Evolutionary conservation across 306 rosid genomes (phyloP).

Genomic region (Psophocarpus tetragonolobus): DNA sequence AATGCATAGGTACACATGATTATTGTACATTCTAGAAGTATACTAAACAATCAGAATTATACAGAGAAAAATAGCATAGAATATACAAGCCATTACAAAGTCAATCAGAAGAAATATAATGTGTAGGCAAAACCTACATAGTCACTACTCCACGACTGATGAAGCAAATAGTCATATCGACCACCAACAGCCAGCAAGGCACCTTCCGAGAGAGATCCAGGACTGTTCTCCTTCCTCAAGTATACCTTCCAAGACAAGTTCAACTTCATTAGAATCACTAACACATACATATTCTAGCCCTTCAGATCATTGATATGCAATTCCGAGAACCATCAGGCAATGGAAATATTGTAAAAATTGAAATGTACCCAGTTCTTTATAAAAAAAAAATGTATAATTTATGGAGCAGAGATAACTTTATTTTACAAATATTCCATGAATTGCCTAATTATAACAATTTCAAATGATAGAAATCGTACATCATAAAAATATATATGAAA

Average conservation of each 20-base stretch:
- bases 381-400: background rate
- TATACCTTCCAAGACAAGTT: constrained; percentile 61
- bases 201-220: constrained; percentile 78
- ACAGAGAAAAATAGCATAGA: constrained; percentile 21
- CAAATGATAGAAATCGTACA: constrained; percentile 11
- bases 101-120: constrained; percentile 23
- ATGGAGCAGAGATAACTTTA: background rate
- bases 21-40: constrained; percentile 25
- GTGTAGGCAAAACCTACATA: constrained; percentile 52
- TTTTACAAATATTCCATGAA: constrained; percentile 13
- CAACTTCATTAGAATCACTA: constrained; percentile 36
- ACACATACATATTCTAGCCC: constrained; percentile 11
- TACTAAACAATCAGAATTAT: constrained; percentile 12
- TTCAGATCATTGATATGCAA: constrained; percentile 23
- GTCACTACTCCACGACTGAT: constrained; percentile 67
- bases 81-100: constrained; percentile 14
- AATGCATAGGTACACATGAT: constrained; percentile 14
- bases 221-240: constrained; percentile 72
- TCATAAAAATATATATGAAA: constrained; percentile 5
- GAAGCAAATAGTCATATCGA: constrained; percentile 82
- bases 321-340: constrained; percentile 2
- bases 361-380: background rate
- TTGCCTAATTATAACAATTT: constrained; percentile 8
- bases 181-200: constrained; percentile 87
- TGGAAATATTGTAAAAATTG: constrained; percentile 15